phyloP scores from a whole-genome alignment of 2,329 filamentous ascomycete species.

The Macroventuria anomochaeta region DNA sequence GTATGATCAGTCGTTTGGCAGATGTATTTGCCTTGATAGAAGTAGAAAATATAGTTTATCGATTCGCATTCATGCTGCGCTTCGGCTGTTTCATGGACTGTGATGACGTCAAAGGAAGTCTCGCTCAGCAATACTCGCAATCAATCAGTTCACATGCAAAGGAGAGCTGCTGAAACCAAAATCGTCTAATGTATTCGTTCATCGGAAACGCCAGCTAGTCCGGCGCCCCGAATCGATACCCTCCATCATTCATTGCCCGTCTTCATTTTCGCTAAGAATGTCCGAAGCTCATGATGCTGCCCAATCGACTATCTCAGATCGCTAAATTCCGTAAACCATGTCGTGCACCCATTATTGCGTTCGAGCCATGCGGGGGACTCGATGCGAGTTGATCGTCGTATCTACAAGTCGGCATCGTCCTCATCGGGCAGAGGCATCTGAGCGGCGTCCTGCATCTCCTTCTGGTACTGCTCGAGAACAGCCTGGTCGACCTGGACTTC shows the following conservation, averaged over 20 bases:
- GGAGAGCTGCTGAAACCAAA: conserved; percentile 11
- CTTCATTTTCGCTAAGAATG: conserved; percentile 39
- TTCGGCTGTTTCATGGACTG: too few species aligned
- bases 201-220: conserved; percentile 43
- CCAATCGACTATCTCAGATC: conserved; percentile 27
- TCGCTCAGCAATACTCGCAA: neutral
- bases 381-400: conserved; percentile 35
- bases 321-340: conserved; percentile 36
- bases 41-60: neutral
- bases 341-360: conserved; percentile 40
- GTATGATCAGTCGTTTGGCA: neutral
- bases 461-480: conserved; percentile 80
- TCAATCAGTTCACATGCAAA: neutral
- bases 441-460: conserved; percentile 86
- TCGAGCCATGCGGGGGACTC: conserved; percentile 22
- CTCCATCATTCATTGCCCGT: conserved; percentile 30
- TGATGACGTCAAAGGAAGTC: neutral
- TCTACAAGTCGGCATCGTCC: conserved; percentile 75
- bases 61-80: neutral
- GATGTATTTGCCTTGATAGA: neutral
- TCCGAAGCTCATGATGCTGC: conserved; percentile 31
- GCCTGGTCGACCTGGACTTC: conserved; percentile 87
- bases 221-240: conserved; percentile 35
- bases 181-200: conserved; percentile 40
- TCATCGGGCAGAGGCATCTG: conserved; percentile 90